Percentiles rank a stretch among this genome's conserved stretches.
phyloP scores from a whole-genome alignment of 2,329 filamentous ascomycete genomes.

The Diaporthe sp. region DNA sequence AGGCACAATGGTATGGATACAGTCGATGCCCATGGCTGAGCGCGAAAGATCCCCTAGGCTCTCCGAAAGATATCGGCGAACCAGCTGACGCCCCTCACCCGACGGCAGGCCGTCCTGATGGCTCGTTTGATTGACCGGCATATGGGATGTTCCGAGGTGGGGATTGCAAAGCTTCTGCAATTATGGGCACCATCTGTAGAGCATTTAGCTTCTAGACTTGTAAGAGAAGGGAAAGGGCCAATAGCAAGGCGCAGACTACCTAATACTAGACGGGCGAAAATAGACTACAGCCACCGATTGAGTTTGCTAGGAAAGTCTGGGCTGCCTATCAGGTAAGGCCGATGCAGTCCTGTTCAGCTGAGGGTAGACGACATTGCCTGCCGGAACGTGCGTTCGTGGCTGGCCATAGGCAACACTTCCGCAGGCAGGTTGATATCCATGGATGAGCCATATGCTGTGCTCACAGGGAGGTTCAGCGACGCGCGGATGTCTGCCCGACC shows the following conservation, averaged over 20 bases:
- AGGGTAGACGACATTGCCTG: neutral
- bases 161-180: neutral
- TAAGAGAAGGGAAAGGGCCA: neutral
- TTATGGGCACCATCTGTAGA: neutral
- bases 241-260: neutral
- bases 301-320: slow-evolving; percentile 12
- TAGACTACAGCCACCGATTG: neutral
- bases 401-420: neutral
- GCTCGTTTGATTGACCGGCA: neutral
- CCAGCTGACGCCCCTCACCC: neutral
- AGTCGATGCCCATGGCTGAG: neutral
- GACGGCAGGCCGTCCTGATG: neutral
- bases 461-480: neutral
- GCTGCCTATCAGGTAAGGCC: neutral
- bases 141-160: neutral
- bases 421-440: neutral
- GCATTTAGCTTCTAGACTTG: neutral
- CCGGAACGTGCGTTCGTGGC: neutral
- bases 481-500: neutral
- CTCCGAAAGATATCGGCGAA: neutral
- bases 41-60: neutral
- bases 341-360: slow-evolving; percentile 13
- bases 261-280: neutral
- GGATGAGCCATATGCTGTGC: neutral
- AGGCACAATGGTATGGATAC: neutral